Conservation (phyloP, 2,329 filamentous ascomycete species). For the Seiridium cupressi region DNA sequence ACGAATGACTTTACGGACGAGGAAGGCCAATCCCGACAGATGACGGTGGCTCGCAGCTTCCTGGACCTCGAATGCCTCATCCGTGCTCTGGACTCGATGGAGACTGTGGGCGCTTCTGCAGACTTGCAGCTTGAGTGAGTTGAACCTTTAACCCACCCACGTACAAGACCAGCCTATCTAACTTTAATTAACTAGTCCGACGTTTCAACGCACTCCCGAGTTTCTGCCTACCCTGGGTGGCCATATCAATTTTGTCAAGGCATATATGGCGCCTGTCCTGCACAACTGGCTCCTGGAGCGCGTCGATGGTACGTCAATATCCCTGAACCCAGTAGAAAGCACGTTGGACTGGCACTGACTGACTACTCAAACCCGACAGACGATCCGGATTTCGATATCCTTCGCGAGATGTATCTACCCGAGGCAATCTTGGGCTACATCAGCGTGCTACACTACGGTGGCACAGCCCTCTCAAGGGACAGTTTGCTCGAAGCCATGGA, state of each 20-base stretch:
- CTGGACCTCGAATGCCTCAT: slow-evolving; percentile 69
- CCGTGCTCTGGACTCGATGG: slow-evolving; percentile 63
- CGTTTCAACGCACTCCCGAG: slow-evolving; percentile 34
- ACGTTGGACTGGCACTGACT: slow-evolving; percentile 7
- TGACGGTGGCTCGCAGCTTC: slow-evolving; percentile 58
- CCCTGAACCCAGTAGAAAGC: too few relatives aligned
- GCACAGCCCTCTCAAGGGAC: slow-evolving; percentile 71
- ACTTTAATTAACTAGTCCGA: slow-evolving; percentile 21
- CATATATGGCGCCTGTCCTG: slow-evolving; percentile 59
- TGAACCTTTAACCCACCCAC: neutral
- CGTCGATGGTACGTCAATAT: slow-evolving; percentile 48
- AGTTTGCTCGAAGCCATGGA: slow-evolving; percentile 85
- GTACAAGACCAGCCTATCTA: neutral
- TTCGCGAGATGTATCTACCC: slow-evolving; percentile 79
- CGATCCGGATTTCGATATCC: slow-evolving; percentile 57
- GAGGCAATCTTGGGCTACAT: slow-evolving; percentile 84
- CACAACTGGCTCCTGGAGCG: slow-evolving; percentile 60
- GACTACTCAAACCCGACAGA: slow-evolving; percentile 33
- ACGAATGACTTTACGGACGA: slow-evolving; percentile 25
- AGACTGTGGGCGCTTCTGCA: slow-evolving; percentile 60
- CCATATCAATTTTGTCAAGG: slow-evolving; percentile 53
- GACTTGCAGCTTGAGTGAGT: slow-evolving; percentile 52
- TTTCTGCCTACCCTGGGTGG: slow-evolving; percentile 55
- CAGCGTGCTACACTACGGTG: slow-evolving; percentile 75
- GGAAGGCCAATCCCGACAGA: slow-evolving; percentile 35